Base-by-base conservation (phyloP, 73 alveolate species). In the Durusdinium trenchii region DNA sequence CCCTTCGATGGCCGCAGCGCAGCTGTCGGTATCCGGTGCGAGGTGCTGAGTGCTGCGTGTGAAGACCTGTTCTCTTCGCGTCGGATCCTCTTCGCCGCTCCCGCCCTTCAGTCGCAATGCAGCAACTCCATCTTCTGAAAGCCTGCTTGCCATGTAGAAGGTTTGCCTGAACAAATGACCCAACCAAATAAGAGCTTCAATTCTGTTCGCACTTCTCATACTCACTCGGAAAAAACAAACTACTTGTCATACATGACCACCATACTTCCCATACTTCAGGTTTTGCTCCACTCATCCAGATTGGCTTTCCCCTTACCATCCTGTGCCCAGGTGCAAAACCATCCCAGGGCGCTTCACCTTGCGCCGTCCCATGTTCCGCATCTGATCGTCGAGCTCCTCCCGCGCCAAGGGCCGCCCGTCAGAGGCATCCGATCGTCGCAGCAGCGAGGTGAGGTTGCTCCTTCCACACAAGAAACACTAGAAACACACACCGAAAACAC, bases 1-100 rank as follows among this genome's bases (percentile, higher is more conserved):
- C 45, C 86, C 84, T 30, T 89, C 96, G 20, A 89, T 64, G 48
- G 85, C 86, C 9, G 96, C 96, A 16, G 96, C 96, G 40, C 96
- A 89, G 69, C 71, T 81, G 69, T 81, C 91, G 1, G 64, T 1
- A 35, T 81, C 91, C 32, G 91, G 91, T 32, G 91, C 91, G 47
- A 81, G 6, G 69, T 81, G 91, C 91, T 43, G 28, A 6, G 69
- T 81, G 28, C n/a, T n/a, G n/a, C n/a, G n/a, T 57, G 69, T 12
- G 69, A 57, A 57, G 69, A 23, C 32, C 32, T 12, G 23, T 57
- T 12, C 32, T 57, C 23, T 57, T 57, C 32, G 32, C 12, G 23
- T 23, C 69, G 32, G 23, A 57, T 12, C 23, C 69, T 16, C 69
- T 12, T 57, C 12, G 69, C 69, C 69, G 69, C n/a, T 57, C 69